Base-by-base conservation (phyloP, 352 stramenopile genomes). In the Phytophthora sansomeana region DNA sequence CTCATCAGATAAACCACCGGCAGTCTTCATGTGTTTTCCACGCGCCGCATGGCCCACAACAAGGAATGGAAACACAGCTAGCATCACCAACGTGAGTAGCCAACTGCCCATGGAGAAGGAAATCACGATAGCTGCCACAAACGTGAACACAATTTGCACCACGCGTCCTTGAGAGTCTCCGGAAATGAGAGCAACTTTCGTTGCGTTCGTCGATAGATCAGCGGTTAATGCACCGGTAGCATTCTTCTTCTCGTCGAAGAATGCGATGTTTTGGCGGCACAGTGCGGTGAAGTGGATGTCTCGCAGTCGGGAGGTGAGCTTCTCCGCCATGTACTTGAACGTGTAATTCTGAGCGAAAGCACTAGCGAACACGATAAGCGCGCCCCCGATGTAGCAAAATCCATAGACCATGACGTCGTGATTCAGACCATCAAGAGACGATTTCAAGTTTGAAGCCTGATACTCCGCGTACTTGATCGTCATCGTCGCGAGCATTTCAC, bases 231-330 rank as follows among this genome's bases (percentile, higher is more conserved):
- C 73, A 17, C 89, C 88, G 1, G 79, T 78, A 9, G 75, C 78
- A 55, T 92, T 84, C 6, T 76, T 58, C 41, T 81, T 59, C 4
- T 80, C 63, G 58, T 97, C 88, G 49, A 95, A 96, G 56, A 85
- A 97, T 0, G 64, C 81, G 11, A 92, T 68, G 21, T 79, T 69
- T 17, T 81, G 78, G 3, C 52, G 53, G 21, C 70, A 75, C 5
- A 85, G 44, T 0, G 71, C 66, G 3, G 66, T 55, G 33, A 90
- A 87, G 16, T 87, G 70, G 19, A 83, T 69, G 14, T 84, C 63
- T 3, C 80, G 76, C 5, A 89, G 69, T 0, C 83, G 72, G 0
- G 77, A 78, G 17, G 75, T 77, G 17, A 89, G 61, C 33, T 80
- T 81, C 49, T 89, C 80, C 16, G 58, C 69, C 51, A 85, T 81